Evolutionary conservation across 2,329 filamentous ascomycete genomes (phyloP), one percentile per base, ranked within the genome.

Genomic region (Epichloe coenophiala): DNA sequence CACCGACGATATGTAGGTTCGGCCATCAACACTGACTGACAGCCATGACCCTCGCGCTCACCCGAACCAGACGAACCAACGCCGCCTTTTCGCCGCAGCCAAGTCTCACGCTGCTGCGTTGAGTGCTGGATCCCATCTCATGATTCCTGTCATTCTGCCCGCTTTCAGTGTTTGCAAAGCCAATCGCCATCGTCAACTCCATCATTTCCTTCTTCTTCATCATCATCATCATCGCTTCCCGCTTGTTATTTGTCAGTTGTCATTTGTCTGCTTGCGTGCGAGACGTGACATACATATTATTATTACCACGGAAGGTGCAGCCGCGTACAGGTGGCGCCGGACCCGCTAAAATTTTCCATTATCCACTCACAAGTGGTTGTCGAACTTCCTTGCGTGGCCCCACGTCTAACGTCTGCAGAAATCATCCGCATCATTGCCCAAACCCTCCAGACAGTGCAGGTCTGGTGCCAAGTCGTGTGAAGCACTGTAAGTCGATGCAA

Each of bases 401-500:
- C 50, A 47, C 55, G 49, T n/a, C n/a, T n/a, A n/a, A n/a, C n/a
- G n/a, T n/a, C n/a, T n/a, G n/a, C n/a, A n/a, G n/a, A n/a, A n/a
- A n/a, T n/a, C n/a, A n/a, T n/a, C n/a, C n/a, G n/a, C n/a, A n/a
- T 55, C 55, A 38, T 47, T 42, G 47, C 38, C 45, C 19, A 19
- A 39, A 38, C 17, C 37, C 42, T 44, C 36, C 3, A 9, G 37
- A 37, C 46, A 31, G 4, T 44, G 35, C 27, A 35, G 17, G 27
- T 40, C 46, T 45, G 15, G 8, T 31, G 3, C 45, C 19, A 37
- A 45, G 46, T 46, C 41, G 15, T 15, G 8, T 15, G 33, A 36
- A 27, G 41, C 38, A 23, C 49, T 38, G 45, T 39, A 39, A 49
- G 47, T 33, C 41, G 37, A 48, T 37, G 36, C 33, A 21, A n/a